Evolutionary conservation across 129 eudicot genomes (phyloP).

Genomic region (Helianthus annuus): HanXRQr2.0-SUNRISE NC_035435.2:115432136-115432635

Average conservation of each 20-base stretch:
- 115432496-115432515: constrained; percentile 96
- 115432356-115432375: constrained; percentile 80
- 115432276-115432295: constrained; percentile 62
- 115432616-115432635: constrained; percentile 20
- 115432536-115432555: constrained; percentile 95
- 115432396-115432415: constrained; percentile 88
- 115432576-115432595: constrained; percentile 79
- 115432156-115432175: constrained; percentile 21
- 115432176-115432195: constrained; percentile 54
- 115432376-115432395: constrained; percentile 89
- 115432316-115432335: constrained; percentile 17
- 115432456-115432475: constrained; percentile 84
- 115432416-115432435: constrained; percentile 81
- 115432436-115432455: constrained; percentile 86
- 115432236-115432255: constrained; percentile 4
- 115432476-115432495: constrained; percentile 75
- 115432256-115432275: constrained; percentile 52
- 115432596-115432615: constrained; percentile 72
- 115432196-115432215: constrained; percentile 48
- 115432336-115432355: constrained; percentile 78
- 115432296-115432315: constrained; percentile 32
- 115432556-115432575: constrained; percentile 93
- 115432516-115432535: constrained; percentile 84
- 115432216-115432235: constrained; percentile 6
- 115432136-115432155: neutral